A percentile compares a stretch with the other conserved stretches of the same genome.
Evolutionary conservation across 257 asterid genomes (phyloP).

Genomic region (Solanum gracilifrons): DNA sequence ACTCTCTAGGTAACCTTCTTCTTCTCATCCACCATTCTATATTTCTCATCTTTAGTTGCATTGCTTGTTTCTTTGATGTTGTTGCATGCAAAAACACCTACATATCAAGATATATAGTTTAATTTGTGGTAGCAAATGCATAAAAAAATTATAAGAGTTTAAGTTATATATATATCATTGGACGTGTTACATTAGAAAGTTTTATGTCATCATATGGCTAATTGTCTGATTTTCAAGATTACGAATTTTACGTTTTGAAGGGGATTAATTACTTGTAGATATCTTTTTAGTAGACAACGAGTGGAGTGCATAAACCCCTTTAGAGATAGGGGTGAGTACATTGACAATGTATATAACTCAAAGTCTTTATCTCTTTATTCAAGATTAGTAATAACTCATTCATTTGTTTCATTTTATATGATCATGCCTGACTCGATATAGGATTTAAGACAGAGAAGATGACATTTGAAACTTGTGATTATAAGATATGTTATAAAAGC

Average conservation of each 20-base stretch:
- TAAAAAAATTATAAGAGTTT: background rate
- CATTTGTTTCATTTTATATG: no score
- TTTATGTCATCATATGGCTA: background rate
- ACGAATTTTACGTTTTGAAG: background rate
- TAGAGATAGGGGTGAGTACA: no score
- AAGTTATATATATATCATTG: background rate
- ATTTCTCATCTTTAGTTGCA: slow-evolving; percentile 20
- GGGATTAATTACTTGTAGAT: background rate
- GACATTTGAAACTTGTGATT: no score
- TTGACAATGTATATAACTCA: background rate
- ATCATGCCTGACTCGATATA: background rate
- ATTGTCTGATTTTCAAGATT: background rate
- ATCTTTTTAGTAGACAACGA: no score
- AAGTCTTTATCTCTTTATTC: no score
- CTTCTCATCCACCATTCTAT: slow-evolving; percentile 32
- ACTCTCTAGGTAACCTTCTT: slow-evolving; percentile 10
- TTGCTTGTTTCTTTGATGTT: slow-evolving; percentile 16
- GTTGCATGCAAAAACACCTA: slow-evolving; percentile 24
- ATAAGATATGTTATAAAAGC: background rate
- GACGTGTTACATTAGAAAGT: background rate
- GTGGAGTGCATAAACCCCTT: no score
- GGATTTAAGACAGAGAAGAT: no score
- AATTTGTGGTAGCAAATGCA: background rate
- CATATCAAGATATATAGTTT: background rate
- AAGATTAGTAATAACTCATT: no score